Base-by-base conservation (phyloP, 1,284 basidiomycete genomes). In the Leccinum proliferum region DNA sequence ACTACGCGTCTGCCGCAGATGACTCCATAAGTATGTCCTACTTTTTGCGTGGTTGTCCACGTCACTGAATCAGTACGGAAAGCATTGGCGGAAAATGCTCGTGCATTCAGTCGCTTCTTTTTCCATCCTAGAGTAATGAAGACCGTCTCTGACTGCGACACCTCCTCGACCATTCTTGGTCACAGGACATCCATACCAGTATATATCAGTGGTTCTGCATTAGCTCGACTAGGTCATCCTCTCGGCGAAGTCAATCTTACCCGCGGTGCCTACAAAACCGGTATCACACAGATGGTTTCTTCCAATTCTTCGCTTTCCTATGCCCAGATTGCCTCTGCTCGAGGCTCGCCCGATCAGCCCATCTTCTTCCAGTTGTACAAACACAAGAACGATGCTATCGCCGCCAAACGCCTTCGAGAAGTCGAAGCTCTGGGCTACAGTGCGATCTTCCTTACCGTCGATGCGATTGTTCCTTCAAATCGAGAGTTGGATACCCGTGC, bases 331-430 rank as follows among this genome's bases (percentile, higher is more conserved):
- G 86, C 88, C 8, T 77, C 78, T 10, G 83, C 83, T 15, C 77
- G 82, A 32, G 79, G 85, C 4, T 72, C 76, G 39, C 79, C 83
- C 4, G 79, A 81, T 2, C 92, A 94, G 72, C 80, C 84, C 0
- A 78, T 95, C 35, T 93, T 94, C 77, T 95, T 93, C 78, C 89
- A 90, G 72, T 78, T 97, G 37, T 97, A 97, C 76, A 93, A 96
- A 72, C 88, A 94, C 75, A 79, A 79, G 57, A 83, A 93, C 70
- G 83, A 93, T 58, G 72, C 76, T 5, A 79, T 85, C 32, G 92
- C 93, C 2, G 85, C 86, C 68, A 82, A 85, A 65, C 86, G 92
- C 43, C 82, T 97, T 39, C 81, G 79, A 52, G 87, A 92, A 64
- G 82, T 94, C 25, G 88, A 92, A 67, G 70, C 73, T 18, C 76